A percentile compares a stretch with the other conserved stretches of the same genome.
phyloP scores from a whole-genome alignment of 2,329 filamentous ascomycete species.

The Pseudogymnoascus sp. region DNA sequence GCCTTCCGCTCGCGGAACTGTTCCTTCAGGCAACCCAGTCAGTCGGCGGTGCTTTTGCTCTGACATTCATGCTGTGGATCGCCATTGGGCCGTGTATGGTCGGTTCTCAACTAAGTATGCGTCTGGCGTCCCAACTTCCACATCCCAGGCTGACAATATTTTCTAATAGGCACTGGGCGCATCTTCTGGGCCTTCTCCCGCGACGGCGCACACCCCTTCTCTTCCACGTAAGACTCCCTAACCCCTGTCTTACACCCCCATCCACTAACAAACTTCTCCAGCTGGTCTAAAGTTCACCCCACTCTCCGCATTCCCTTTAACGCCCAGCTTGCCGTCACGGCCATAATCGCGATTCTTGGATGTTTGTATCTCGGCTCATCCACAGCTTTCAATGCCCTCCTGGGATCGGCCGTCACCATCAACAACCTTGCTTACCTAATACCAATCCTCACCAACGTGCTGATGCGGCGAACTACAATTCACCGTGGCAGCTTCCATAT shows the following conservation, averaged over 20 bases:
- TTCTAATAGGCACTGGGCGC: constrained; percentile 24
- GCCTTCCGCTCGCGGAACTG: constrained; percentile 40
- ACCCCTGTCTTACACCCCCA: constrained; percentile 17
- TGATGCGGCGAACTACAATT: constrained; percentile 35
- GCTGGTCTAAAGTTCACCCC: constrained; percentile 33
- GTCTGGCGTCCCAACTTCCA: background rate
- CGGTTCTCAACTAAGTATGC: constrained; percentile 30
- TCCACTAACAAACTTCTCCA: constrained; percentile 6
- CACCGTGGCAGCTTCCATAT: constrained; percentile 36
- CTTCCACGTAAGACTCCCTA: constrained; percentile 18
- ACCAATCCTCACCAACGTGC: constrained; percentile 39
- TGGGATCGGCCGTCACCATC: constrained; percentile 35
- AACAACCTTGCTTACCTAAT: constrained; percentile 41
- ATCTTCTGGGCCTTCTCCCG: constrained; percentile 40
- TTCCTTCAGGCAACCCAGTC: constrained; percentile 39
- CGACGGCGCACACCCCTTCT: constrained; percentile 37
- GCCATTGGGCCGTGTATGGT: constrained; percentile 32
- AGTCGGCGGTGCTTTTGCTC: constrained; percentile 36
- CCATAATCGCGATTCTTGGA: constrained; percentile 34
- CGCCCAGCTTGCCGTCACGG: constrained; percentile 31
- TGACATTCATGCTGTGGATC: constrained; percentile 37
- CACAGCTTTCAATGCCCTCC: constrained; percentile 40
- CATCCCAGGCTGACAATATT: constrained; percentile 19
- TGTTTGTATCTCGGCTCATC: constrained; percentile 38
- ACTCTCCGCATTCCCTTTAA: constrained; percentile 32